phyloP scores from a whole-genome alignment of 164 flowering plant species.

The Piper longum region DNA sequence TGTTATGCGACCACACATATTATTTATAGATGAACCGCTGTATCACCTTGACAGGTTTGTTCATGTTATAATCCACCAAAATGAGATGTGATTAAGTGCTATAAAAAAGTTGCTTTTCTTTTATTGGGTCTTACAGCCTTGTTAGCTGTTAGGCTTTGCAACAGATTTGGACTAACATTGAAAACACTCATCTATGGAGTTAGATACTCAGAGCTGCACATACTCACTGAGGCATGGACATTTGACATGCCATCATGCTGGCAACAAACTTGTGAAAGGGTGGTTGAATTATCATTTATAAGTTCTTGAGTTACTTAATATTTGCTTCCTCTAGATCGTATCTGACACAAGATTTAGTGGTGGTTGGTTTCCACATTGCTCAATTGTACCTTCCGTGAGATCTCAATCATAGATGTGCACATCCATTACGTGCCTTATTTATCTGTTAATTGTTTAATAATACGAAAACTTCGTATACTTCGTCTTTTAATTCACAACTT shows the following conservation, averaged over 20 bases:
- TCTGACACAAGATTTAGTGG: too few species aligned
- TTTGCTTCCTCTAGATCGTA: background rate
- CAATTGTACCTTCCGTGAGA: too few species aligned
- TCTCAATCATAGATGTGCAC: too few species aligned
- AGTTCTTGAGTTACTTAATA: background rate
- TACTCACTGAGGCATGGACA: too few species aligned
- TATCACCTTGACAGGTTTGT: constrained; percentile 94
- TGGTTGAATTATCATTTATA: background rate
- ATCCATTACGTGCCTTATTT: too few species aligned
- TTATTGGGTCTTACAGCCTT: background rate
- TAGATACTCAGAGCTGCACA: background rate
- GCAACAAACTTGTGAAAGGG: background rate
- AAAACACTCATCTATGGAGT: background rate
- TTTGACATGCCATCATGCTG: background rate
- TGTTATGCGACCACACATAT: constrained; percentile 81
- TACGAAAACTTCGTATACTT: background rate
- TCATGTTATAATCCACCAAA: background rate
- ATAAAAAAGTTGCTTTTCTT: background rate
- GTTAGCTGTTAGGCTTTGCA: background rate
- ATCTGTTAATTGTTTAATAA: too few species aligned
- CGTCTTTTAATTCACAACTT: constrained; percentile 1
- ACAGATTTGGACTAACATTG: background rate
- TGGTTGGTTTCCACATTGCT: too few species aligned
- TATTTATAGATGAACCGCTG: constrained; percentile 96
- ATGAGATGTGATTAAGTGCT: too few species aligned